Evolutionary conservation across 208 protist genomes (phyloP).

Genomic region (Acanthamoeba triangularis): DNA sequence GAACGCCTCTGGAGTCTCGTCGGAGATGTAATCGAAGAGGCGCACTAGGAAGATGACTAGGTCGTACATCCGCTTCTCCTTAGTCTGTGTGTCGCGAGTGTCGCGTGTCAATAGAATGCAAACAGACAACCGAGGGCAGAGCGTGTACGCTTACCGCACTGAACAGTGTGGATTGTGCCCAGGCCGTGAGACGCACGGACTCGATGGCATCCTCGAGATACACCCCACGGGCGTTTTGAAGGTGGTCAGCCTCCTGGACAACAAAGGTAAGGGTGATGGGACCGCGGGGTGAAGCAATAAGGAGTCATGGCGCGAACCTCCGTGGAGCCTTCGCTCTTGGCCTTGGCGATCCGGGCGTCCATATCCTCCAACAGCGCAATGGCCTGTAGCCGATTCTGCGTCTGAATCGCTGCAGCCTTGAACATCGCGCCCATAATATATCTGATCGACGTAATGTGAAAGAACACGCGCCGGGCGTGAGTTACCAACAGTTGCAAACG

Average conservation of each 20-base stretch:
- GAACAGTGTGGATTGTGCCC: background rate
- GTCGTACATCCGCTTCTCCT: conserved; percentile 45
- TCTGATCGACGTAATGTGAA: background rate
- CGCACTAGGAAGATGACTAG: conserved; percentile 31
- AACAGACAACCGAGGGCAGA: background rate
- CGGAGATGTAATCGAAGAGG: background rate
- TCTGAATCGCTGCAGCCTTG: conserved; percentile 38
- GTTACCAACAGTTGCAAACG: background rate
- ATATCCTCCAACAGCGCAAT: conserved; percentile 36
- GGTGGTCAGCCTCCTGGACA: background rate
- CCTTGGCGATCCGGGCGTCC: background rate
- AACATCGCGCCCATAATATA: conserved; percentile 47
- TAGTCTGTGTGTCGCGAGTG: background rate
- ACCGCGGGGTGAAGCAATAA: background rate
- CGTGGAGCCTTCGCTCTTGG: background rate
- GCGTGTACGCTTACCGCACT: background rate
- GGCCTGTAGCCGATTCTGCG: background rate
- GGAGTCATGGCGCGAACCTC: background rate
- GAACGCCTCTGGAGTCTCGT: background rate
- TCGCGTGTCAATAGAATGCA: background rate
- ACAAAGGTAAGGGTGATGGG: background rate
- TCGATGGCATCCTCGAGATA: conserved; percentile 30
- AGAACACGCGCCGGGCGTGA: background rate
- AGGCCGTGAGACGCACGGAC: background rate
- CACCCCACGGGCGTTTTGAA: conserved; percentile 8